Evolutionary conservation across 1,284 basidiomycete species (phyloP).

Genomic region (Ustilago hordei): DNA sequence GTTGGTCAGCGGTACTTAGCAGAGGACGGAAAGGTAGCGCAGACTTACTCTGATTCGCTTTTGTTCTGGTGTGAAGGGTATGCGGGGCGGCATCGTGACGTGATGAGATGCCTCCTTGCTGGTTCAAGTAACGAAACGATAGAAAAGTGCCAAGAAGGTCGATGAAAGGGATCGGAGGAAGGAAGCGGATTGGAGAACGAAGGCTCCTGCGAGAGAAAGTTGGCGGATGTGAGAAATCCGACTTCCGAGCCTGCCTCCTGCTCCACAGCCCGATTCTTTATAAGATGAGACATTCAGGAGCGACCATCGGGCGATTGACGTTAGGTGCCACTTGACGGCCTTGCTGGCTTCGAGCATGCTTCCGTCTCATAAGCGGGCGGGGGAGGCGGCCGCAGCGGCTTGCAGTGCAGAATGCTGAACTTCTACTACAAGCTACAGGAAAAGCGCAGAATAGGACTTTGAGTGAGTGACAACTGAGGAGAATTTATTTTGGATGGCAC

Average conservation of each 20-base stretch:
- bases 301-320: neutral
- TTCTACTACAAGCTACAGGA: neutral
- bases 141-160: neutral
- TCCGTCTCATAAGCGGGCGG: neutral
- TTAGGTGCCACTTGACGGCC: too few relatives aligned
- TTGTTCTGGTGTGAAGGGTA: constrained; percentile 48
- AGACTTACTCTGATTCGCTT: constrained; percentile 45
- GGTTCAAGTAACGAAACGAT: neutral
- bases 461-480: neutral
- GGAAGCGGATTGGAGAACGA: neutral
- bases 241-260: neutral
- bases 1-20: neutral
- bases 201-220: neutral
- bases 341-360: neutral
- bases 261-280: constrained; percentile 2
- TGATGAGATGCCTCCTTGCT: neutral
- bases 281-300: neutral
- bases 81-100: constrained; percentile 30
- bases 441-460: neutral
- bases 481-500: constrained; percentile 7
- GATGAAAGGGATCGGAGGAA: neutral
- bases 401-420: neutral
- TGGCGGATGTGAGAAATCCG: neutral
- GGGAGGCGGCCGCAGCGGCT: too few relatives aligned
- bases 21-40: neutral